Evolutionary conservation across 768 basidiomycete genomes (phyloP).

Genomic region (Astraeus odoratus): DNA sequence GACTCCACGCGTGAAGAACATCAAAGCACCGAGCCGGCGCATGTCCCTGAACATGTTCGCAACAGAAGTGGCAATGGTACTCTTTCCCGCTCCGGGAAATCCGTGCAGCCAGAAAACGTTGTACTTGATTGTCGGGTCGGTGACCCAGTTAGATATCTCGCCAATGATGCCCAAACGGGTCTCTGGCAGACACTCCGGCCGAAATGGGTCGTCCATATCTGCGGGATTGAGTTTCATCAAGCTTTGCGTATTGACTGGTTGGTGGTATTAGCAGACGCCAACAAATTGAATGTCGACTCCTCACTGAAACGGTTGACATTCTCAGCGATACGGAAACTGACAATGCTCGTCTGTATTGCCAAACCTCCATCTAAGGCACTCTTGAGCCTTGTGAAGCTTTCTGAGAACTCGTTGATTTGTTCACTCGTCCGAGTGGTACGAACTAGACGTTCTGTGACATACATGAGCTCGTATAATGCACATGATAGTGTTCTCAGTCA

Average conservation of each 20-base stretch:
- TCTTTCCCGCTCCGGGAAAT: constrained; percentile 32
- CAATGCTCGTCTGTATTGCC: constrained; percentile 17
- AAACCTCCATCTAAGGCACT: constrained; percentile 21
- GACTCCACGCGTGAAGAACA: constrained; percentile 29
- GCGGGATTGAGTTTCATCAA: constrained; percentile 21
- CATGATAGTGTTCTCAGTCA: neutral
- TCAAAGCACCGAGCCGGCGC: constrained; percentile 30
- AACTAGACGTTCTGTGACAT: constrained; percentile 11
- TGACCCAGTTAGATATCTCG: constrained; percentile 20
- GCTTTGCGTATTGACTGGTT: constrained; percentile 14
- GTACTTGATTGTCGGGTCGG: constrained; percentile 11
- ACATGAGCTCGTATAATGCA: constrained; percentile 3
- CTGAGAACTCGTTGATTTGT: constrained; percentile 14
- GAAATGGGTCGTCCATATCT: constrained; percentile 22
- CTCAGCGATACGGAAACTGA: constrained; percentile 25
- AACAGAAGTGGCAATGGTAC: constrained; percentile 29
- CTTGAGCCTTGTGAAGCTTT: constrained; percentile 18
- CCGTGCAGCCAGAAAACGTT: constrained; percentile 30
- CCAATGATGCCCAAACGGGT: constrained; percentile 25
- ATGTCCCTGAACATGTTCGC: constrained; percentile 27
- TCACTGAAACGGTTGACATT: constrained; percentile 20
- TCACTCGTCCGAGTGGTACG: constrained; percentile 16
- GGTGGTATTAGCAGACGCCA: neutral
- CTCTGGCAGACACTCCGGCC: constrained; percentile 24
- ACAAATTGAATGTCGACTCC: neutral